These are phyloP conservation scores for Rhizopus delemar DNA, from an alignment of 371 early-diverging fungal species.

Conservation along the genomic window DNA sequence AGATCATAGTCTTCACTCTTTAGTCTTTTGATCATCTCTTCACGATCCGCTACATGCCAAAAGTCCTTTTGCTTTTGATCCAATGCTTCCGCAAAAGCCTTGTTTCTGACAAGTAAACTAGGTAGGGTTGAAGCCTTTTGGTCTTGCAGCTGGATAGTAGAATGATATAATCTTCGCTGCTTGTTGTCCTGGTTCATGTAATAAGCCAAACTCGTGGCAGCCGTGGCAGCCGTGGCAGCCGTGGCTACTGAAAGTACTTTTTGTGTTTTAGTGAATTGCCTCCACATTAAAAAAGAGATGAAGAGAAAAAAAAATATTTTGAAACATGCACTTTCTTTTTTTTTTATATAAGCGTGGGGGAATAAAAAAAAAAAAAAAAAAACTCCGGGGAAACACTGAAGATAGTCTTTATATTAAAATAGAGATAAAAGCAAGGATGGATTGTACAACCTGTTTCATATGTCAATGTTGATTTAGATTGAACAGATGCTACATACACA, in stretches of 20 bases:
- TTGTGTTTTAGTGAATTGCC: constrained; percentile 42
- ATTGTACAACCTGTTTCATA: too few species aligned
- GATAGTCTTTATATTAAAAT: too few species aligned
- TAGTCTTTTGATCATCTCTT: constrained; percentile 71
- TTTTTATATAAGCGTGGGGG: too few species aligned
- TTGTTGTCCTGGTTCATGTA: constrained; percentile 26
- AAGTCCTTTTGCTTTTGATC: constrained; percentile 48
- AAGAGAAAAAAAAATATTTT: too few species aligned
- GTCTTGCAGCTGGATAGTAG: constrained; percentile 4
- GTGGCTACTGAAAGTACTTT: constrained; percentile 35
- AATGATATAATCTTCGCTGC: constrained; percentile 9
- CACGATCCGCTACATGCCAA: constrained; percentile 73
- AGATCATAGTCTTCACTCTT: constrained; percentile 84
- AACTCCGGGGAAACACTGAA: too few species aligned
- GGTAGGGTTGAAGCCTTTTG: constrained; percentile 19
- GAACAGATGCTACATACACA: too few species aligned
- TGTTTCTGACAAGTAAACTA: constrained; percentile 31
- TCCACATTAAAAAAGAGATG: constrained; percentile 36
- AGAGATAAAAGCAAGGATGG: too few species aligned
- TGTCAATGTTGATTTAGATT: too few species aligned
- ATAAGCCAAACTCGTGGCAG: constrained; percentile 39
- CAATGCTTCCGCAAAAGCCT: constrained; percentile 42
- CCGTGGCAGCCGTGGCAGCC: constrained; percentile 32
- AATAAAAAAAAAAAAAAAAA: too few species aligned
- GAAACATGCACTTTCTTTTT: too few species aligned